phyloP scores from a whole-genome alignment of 768 basidiomycete genomes.

The Psilocybe sp. region DNA sequence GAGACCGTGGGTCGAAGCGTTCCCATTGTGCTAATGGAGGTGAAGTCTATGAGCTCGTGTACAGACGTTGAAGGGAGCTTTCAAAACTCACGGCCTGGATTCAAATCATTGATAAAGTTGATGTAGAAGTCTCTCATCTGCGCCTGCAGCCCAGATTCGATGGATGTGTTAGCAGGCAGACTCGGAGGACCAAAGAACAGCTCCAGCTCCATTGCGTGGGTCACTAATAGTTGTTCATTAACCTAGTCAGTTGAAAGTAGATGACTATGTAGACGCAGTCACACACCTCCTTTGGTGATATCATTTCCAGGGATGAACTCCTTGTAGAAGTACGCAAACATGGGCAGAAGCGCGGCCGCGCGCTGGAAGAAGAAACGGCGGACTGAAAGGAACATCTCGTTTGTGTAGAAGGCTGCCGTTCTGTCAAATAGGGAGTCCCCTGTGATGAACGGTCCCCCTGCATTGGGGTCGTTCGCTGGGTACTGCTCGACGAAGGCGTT shows the following conservation, averaged over 20 bases:
- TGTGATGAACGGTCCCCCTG: slow-evolving; percentile 53
- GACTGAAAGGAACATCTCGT: slow-evolving; percentile 52
- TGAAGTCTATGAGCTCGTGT: slow-evolving; percentile 13
- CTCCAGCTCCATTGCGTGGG: slow-evolving; percentile 44
- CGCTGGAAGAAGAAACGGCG: slow-evolving; percentile 48
- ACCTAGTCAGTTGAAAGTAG: neutral
- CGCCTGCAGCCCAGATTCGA: slow-evolving; percentile 44
- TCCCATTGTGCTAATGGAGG: slow-evolving; percentile 38
- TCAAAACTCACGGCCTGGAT: slow-evolving; percentile 53
- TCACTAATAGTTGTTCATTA: slow-evolving; percentile 25
- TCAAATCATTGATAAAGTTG: slow-evolving; percentile 53
- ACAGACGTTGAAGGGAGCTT: slow-evolving; percentile 23
- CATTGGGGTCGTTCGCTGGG: slow-evolving; percentile 44
- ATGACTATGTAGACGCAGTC: neutral
- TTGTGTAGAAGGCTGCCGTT: slow-evolving; percentile 55
- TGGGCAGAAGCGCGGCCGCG: slow-evolving; percentile 42
- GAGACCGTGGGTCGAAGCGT: slow-evolving; percentile 30
- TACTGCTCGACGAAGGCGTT: slow-evolving; percentile 36
- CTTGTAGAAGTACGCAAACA: slow-evolving; percentile 53
- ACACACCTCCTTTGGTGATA: slow-evolving; percentile 43
- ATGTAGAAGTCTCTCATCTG: slow-evolving; percentile 52
- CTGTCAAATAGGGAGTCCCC: slow-evolving; percentile 61
- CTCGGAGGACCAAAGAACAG: slow-evolving; percentile 43
- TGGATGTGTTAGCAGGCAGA: slow-evolving; percentile 29
- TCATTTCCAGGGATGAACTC: slow-evolving; percentile 58